Evolutionary conservation across 164 flowering plant genomes (phyloP), one percentile per base, ranked within the genome.

Genomic region (Chloranthus sessilifolius): DNA sequence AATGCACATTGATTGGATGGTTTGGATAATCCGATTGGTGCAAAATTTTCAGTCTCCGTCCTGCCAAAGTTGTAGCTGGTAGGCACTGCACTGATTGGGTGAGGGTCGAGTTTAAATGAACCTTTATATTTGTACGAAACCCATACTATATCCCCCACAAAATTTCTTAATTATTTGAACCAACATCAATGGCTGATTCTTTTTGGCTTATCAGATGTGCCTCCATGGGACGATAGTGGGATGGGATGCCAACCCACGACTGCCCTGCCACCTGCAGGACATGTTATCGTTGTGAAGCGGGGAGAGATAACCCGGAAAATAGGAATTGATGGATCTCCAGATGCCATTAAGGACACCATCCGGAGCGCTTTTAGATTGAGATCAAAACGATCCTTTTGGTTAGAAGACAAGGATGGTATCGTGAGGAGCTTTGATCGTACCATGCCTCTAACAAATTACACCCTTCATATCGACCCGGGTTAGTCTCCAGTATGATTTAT

Each of bases 391-490:
- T 55, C 67, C 31, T 69, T 69, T 55, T 69, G 70, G 74, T 25
- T 70, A 38, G 74, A 70, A 59, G 74, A 70, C 43, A 70, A 62
- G 42, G 67, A 66, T 45, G 70, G 64, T 24, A 51, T 70, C 28
- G 60, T 70, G 27, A 56, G 70, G 50, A 58, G 64, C 42, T 56
- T 70, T 23, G 74, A 70, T 53, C 50, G 74, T 36, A 61, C 61
- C 58, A 70, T 70, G 70, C 70, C 74, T 25, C 20, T 52, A 20
- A 65, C 66, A 14, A 65, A 55, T 47, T 69, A 69, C 52, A 50
- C 47, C 3, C 70, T 69, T 30, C 66, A 65, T 42, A 56, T 69
- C 12, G 70, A 69, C 58, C 69, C 59, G 8, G 74, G 74, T 69
- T 34, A 36, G 42, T 55, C 23, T 26, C 30, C 26, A 17, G 23